A percentile compares a stretch with the other conserved stretches of the same genome.
These are phyloP conservation scores for Suhomyces tanzawaensis DNA, from an alignment of 805 yeast genomes.

Conservation along the genomic window DNA sequence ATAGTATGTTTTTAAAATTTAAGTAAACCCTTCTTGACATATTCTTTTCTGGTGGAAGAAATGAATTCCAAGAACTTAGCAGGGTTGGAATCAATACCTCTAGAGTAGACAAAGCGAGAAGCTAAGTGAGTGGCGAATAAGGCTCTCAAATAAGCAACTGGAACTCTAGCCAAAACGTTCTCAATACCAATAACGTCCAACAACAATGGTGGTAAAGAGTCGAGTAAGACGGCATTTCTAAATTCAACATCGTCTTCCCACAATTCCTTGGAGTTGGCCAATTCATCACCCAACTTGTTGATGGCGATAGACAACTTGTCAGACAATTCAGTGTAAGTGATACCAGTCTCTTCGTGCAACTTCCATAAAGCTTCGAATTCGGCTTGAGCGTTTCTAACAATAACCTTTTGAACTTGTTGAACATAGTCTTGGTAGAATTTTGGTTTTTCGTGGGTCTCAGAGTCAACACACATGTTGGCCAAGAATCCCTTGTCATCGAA, in stretches of 20 bases:
- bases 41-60: constrained; percentile 53
- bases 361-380: constrained; percentile 90
- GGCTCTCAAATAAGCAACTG: constrained; percentile 83
- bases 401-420: constrained; percentile 70
- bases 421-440: constrained; percentile 82
- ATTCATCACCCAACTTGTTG: constrained; percentile 81
- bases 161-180: constrained; percentile 70
- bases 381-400: constrained; percentile 72
- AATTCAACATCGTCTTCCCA: constrained; percentile 79
- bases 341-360: constrained; percentile 61
- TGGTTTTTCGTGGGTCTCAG: constrained; percentile 54
- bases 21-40: constrained; percentile 29
- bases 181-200: constrained; percentile 66
- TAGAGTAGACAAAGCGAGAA: constrained; percentile 77
- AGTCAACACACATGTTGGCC: constrained; percentile 71
- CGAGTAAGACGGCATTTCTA: constrained; percentile 71
- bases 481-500: constrained; percentile 83
- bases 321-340: constrained; percentile 66
- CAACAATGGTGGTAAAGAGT: constrained; percentile 76
- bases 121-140: constrained; percentile 85
- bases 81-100: constrained; percentile 79
- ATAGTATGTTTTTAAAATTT: constrained; percentile 5
- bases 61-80: constrained; percentile 72
- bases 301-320: constrained; percentile 81
- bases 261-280: constrained; percentile 74